Conservation (phyloP, 1,284 basidiomycete species). For the Ceratobasidium sp. region DNA sequence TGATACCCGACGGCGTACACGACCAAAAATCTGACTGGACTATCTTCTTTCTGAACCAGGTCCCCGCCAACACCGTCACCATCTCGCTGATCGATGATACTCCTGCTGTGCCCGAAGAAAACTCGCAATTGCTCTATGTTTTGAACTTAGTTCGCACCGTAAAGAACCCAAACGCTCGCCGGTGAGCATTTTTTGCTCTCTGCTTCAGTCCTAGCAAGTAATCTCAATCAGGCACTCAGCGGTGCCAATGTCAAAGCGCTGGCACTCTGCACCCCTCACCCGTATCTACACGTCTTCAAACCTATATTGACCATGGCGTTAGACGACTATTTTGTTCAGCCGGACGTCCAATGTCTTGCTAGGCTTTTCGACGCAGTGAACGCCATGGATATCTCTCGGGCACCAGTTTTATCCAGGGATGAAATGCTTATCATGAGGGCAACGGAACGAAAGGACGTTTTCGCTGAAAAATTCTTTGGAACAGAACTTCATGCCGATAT, state of each 20-base stretch:
- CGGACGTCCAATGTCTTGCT: constrained; percentile 85
- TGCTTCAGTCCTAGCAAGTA: constrained; percentile 17
- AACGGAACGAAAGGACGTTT: constrained; percentile 90
- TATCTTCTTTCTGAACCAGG: constrained; percentile 96
- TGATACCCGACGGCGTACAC: constrained; percentile 98
- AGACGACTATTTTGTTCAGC: constrained; percentile 91
- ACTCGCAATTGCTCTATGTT: constrained; percentile 81
- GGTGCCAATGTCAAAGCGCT: constrained; percentile 76
- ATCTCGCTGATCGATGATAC: constrained; percentile 58
- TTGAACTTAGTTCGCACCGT: constrained; percentile 96
- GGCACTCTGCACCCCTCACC: constrained; percentile 93
- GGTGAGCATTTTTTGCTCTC: constrained; percentile 59
- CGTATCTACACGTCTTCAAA: constrained; percentile 99
- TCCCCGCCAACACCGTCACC: constrained; percentile 79
- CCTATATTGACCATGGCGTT: constrained; percentile 92
- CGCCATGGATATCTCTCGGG: constrained; percentile 81
- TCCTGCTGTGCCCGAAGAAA: constrained; percentile 41
- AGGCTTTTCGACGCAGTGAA: constrained; percentile 93
- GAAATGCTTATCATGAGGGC: constrained; percentile 91
- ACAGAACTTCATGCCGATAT: constrained; percentile 35
- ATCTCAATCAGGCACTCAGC: constrained; percentile 35
- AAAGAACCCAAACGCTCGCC: constrained; percentile 83
- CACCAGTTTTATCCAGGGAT: constrained; percentile 76
- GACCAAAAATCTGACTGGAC: constrained; percentile 96
- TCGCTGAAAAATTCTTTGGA: constrained; percentile 73